Evolutionary conservation across 164 flowering plant genomes (phyloP).

Genomic region (Buxus sempervirens): DNA sequence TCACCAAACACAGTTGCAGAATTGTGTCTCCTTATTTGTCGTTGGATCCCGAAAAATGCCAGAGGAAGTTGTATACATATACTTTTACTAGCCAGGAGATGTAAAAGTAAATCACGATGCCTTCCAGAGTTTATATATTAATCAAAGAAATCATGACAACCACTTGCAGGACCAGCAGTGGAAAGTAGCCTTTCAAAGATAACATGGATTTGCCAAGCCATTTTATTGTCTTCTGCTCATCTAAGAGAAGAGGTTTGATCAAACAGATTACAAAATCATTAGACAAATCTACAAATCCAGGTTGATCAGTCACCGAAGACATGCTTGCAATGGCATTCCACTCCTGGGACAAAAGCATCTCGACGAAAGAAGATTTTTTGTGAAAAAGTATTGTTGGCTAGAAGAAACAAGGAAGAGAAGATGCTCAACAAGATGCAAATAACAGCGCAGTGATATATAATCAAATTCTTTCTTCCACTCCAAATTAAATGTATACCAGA

Average conservation of each 20-base stretch:
- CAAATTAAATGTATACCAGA: constrained; percentile 32
- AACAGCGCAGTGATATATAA: constrained; percentile 56
- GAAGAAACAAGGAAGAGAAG: constrained; percentile 35
- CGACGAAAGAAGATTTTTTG: constrained; percentile 44
- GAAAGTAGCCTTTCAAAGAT: constrained; percentile 18
- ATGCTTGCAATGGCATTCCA: no score
- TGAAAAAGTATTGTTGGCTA: no score
- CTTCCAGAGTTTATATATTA: constrained; percentile 30
- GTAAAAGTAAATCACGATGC: constrained; percentile 16
- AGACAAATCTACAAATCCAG: constrained; percentile 30
- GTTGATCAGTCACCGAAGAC: no score
- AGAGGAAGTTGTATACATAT: constrained; percentile 38
- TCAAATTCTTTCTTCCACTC: constrained; percentile 36
- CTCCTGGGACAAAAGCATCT: no score
- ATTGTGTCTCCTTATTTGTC: no score
- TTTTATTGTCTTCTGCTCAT: constrained; percentile 17
- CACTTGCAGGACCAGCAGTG: constrained; percentile 40
- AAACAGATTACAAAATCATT: constrained; percentile 16
- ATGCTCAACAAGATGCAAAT: constrained; percentile 58
- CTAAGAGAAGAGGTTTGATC: constrained; percentile 19
- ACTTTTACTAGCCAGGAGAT: constrained; percentile 15
- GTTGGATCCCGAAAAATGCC: no score
- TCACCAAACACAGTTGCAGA: constrained; percentile 15
- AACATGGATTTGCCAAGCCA: constrained; percentile 40
- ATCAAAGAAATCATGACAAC: constrained; percentile 37